These are phyloP conservation scores for Colletotrichum truncatum DNA, from an alignment of 2,329 filamentous ascomycete genomes.

Conservation along the genomic window DNA sequence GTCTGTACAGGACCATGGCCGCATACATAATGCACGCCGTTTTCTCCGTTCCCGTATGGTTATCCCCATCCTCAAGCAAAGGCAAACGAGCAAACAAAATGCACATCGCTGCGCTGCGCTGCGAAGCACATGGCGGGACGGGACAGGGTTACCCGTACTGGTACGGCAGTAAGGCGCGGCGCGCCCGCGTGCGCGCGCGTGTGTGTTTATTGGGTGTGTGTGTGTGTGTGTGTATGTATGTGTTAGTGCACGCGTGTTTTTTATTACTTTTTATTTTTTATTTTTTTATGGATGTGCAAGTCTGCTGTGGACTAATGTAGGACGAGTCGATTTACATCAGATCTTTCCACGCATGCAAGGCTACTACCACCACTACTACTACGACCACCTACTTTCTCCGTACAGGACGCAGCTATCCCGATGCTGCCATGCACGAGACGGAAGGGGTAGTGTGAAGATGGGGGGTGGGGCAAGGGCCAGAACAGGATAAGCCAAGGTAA, in stretches of 20 bases:
- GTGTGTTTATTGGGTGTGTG: too few species aligned
- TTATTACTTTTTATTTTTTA: too few species aligned
- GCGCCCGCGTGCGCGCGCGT: not conserved
- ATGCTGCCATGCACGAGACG: constrained; percentile 26
- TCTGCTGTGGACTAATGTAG: constrained; percentile 22
- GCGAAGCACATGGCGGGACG: too few species aligned
- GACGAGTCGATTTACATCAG: constrained; percentile 24
- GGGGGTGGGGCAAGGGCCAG: not conserved
- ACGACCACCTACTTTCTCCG: not conserved
- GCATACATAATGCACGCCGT: constrained; percentile 4
- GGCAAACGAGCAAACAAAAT: not conserved
- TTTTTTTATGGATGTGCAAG: not conserved
- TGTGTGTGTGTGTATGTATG: not conserved
- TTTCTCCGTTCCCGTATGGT: not conserved
- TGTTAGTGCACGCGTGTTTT: not conserved
- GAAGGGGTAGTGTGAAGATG: constrained; percentile 3
- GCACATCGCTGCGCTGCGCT: not conserved
- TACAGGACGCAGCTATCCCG: constrained; percentile 28
- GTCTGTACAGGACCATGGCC: not conserved
- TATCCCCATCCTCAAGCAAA: not conserved
- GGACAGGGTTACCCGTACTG: not conserved
- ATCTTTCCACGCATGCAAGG: constrained; percentile 28
- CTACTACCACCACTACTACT: not conserved
- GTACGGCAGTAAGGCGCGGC: not conserved
- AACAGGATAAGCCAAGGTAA: not conserved